Evolutionary conservation across 495 filamentous ascomycete species (phyloP).

Genomic region (Pseudoneurospora amorphoporcata): DNA sequence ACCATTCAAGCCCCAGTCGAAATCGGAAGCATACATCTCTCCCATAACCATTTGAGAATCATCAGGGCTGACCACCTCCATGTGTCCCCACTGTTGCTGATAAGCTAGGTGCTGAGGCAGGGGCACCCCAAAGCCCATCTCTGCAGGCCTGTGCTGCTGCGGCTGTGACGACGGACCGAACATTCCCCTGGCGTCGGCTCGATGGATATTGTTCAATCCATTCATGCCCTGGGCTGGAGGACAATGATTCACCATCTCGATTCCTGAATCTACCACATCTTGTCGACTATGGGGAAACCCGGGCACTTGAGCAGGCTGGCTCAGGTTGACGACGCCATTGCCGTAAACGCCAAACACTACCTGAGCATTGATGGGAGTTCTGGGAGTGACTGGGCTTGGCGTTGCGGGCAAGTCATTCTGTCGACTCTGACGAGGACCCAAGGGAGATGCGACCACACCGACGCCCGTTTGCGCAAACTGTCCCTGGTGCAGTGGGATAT

Average conservation of each 20-base stretch:
- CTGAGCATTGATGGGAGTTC: not conserved
- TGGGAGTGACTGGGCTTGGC: not conserved
- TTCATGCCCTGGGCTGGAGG: not conserved
- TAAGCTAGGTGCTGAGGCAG: not conserved
- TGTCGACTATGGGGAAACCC: not conserved
- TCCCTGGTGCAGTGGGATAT: not conserved
- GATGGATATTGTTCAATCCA: not conserved
- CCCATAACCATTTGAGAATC: not conserved
- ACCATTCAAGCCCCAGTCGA: not conserved
- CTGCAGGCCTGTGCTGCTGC: not conserved
- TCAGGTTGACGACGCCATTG: not conserved
- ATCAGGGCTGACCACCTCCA: not conserved
- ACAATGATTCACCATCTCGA: not conserved
- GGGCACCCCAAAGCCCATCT: not conserved
- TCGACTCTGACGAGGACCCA: not conserved
- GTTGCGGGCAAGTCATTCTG: not conserved
- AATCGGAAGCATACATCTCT: not conserved
- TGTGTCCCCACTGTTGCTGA: not conserved
- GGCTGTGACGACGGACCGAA: not conserved
- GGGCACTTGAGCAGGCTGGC: not conserved
- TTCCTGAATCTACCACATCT: not conserved
- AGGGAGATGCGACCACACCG: not conserved
- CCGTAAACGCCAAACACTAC: not conserved
- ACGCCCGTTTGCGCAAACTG: not conserved
- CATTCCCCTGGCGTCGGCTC: not conserved